phyloP scores from a whole-genome alignment of 176 grass and related monocot species.

The Typha latifolia region DNA sequence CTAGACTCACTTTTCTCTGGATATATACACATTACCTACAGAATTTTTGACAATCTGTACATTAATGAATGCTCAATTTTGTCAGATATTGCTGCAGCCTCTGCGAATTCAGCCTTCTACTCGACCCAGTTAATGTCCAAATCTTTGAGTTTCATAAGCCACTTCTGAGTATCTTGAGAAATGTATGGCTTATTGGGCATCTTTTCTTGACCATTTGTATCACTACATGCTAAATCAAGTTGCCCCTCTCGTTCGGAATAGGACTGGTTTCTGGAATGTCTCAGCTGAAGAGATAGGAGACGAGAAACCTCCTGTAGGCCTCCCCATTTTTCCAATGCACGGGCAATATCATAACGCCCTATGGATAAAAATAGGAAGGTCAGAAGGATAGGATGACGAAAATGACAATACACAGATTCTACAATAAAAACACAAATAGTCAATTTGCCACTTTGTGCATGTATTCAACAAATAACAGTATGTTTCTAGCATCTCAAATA shows the following conservation, averaged over 20 bases:
- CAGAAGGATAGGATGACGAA: not conserved
- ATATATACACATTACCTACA: no score
- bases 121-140: conserved; percentile 71
- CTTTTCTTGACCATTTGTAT: conserved; percentile 10
- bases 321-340: conserved; percentile 92
- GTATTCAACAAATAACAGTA: no score
- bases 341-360: conserved; percentile 91
- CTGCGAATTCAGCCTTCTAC: conserved; percentile 1
- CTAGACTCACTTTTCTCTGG: no score
- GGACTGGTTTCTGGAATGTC: conserved; percentile 35
- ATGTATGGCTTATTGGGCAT: conserved; percentile 25
- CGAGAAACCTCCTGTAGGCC: conserved; percentile 82
- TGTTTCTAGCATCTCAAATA: no score
- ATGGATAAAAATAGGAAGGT: conserved; percentile 1
- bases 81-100: no score
- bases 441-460: no score
- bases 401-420: no score
- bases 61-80: no score
- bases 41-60: no score
- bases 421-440: no score
- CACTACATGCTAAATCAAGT: conserved; percentile 16
- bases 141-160: conserved; percentile 73
- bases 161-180: conserved; percentile 37
- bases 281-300: conserved; percentile 59
- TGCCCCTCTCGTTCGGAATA: conserved; percentile 25